Conservation (phyloP, 176 grass and related monocot genomes). For the Lolium rigidum region DNA sequence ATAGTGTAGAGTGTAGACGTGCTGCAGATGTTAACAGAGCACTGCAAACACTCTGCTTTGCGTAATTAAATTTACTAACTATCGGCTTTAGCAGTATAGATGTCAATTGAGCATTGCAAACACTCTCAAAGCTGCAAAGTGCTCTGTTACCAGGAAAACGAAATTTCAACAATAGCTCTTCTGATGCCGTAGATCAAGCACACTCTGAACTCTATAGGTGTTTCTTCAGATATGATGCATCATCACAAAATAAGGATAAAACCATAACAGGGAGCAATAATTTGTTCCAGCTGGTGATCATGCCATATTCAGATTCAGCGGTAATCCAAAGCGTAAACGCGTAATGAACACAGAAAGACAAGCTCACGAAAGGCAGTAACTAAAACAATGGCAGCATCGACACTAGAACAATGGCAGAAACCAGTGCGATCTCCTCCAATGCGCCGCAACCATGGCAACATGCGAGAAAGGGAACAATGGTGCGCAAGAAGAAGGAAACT, state of each 20-base stretch:
- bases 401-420: background rate
- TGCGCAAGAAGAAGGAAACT: too few relatives aligned
- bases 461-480: too few relatives aligned
- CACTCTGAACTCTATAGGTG: background rate
- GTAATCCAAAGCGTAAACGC: too few relatives aligned
- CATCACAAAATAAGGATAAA: background rate
- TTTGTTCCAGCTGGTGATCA: too few relatives aligned
- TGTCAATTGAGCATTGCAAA: conserved; percentile 7
- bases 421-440: background rate
- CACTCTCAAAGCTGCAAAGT: background rate
- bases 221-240: background rate
- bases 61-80: too few relatives aligned
- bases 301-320: too few relatives aligned
- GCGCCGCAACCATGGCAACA: too few relatives aligned
- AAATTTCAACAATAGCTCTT: background rate
- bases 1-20: too few relatives aligned
- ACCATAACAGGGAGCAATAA: background rate
- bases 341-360: too few relatives aligned
- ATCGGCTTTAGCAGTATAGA: background rate
- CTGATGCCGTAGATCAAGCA: background rate
- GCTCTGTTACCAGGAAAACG: background rate
- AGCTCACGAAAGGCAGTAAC: background rate
- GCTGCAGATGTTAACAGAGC: background rate
- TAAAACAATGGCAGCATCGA: background rate
- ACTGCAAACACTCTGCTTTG: background rate